Evolutionary conservation across 2,329 filamentous ascomycete species (phyloP).

Genomic region (Verticillium klebahnii): DNA sequence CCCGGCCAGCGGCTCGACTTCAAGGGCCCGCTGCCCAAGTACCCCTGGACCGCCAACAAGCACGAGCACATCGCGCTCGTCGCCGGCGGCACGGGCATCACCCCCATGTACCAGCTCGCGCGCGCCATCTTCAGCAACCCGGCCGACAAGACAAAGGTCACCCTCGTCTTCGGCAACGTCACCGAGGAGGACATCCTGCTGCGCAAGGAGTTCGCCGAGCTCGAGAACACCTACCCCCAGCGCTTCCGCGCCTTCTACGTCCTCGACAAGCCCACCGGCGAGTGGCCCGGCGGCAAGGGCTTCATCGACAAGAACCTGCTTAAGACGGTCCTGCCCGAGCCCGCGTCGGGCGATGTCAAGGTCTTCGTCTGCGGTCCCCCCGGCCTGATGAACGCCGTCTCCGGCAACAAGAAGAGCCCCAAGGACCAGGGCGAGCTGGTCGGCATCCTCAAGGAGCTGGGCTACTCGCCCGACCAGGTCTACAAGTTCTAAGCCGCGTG

Average conservation of each 20-base stretch:
- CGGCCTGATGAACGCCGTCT: slow-evolving; percentile 88
- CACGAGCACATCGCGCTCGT: slow-evolving; percentile 83
- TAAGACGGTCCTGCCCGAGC: slow-evolving; percentile 91
- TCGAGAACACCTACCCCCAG: slow-evolving; percentile 94
- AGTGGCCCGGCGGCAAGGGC: slow-evolving; percentile 73
- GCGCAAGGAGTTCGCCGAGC: slow-evolving; percentile 74
- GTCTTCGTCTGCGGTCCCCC: slow-evolving; percentile 94
- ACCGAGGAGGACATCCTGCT: slow-evolving; percentile 86
- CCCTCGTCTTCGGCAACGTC: slow-evolving; percentile 89
- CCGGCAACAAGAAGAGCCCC: slow-evolving; percentile 85
- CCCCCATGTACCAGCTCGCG: slow-evolving; percentile 94
- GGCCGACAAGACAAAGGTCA: slow-evolving; percentile 95
- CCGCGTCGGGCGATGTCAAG: slow-evolving; percentile 90
- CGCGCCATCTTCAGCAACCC: slow-evolving; percentile 95
- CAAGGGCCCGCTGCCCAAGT: slow-evolving; percentile 96
- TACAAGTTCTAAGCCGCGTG: slow-evolving; percentile 72
- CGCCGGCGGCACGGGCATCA: slow-evolving; percentile 94
- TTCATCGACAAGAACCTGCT: slow-evolving; percentile 86
- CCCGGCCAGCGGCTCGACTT: slow-evolving; percentile 81
- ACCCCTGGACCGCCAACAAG: slow-evolving; percentile 86
- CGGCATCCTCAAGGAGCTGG: slow-evolving; percentile 78
- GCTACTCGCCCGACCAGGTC: slow-evolving; percentile 69
- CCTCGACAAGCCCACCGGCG: slow-evolving; percentile 76
- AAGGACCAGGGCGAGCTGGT: slow-evolving; percentile 87
- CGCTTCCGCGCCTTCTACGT: slow-evolving; percentile 95